Percentiles rank a stretch among this genome's conserved stretches.
Conservation (phyloP, 2,329 filamentous ascomycete genomes). For the Cryoendolithus antarcticus region DNA sequence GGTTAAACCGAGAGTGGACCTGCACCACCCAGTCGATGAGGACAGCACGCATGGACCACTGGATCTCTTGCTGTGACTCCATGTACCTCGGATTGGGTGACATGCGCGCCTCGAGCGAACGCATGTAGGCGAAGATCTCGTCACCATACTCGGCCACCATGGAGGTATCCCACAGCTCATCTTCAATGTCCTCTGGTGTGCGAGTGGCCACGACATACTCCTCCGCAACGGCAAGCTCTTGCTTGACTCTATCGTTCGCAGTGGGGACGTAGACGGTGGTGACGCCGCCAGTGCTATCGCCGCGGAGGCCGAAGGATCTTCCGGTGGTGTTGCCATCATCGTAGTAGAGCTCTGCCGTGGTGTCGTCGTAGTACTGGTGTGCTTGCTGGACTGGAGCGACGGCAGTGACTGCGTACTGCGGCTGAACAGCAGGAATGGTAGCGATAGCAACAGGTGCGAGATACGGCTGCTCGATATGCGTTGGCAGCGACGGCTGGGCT, state of each 20-base stretch:
- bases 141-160: constrained; percentile 97
- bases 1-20: constrained; percentile 80
- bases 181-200: constrained; percentile 64
- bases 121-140: constrained; percentile 92
- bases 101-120: constrained; percentile 73
- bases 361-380: constrained; percentile 30
- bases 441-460: constrained; percentile 1
- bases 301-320: constrained; percentile 60
- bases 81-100: constrained; percentile 88
- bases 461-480: constrained; percentile 5
- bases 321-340: constrained; percentile 64
- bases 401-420: constrained; percentile 1
- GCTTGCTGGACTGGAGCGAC: background rate
- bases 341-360: constrained; percentile 59
- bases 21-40: constrained; percentile 98
- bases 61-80: constrained; percentile 92
- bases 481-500: background rate
- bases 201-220: constrained; percentile 53
- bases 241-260: constrained; percentile 53
- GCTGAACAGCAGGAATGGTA: constrained; percentile 2
- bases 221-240: constrained; percentile 60
- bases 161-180: constrained; percentile 84
- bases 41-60: constrained; percentile 97
- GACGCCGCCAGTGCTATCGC: constrained; percentile 52
- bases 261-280: constrained; percentile 61